Evolutionary conservation across 1,139 yeast species (phyloP).

Genomic region (Blastobotrys niveus): DNA sequence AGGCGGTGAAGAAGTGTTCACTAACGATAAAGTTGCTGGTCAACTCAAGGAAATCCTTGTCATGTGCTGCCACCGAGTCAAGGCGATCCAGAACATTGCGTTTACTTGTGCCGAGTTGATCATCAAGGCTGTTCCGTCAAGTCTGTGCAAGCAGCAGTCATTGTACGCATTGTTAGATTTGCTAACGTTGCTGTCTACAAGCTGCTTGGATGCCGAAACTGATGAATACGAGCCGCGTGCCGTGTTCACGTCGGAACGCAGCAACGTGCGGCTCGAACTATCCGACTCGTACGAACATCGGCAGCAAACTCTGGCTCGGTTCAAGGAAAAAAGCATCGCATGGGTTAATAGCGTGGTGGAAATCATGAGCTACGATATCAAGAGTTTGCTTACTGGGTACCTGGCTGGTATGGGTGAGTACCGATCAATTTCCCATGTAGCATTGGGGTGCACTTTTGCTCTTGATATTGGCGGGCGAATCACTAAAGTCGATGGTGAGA

Average conservation of each 20-base stretch:
- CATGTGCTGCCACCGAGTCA: slow-evolving; percentile 72
- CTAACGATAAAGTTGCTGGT: slow-evolving; percentile 54
- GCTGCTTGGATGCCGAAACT: slow-evolving; percentile 80
- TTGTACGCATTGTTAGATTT: slow-evolving; percentile 77
- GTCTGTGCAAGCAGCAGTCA: slow-evolving; percentile 68
- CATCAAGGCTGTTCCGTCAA: slow-evolving; percentile 66
- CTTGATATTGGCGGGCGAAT: slow-evolving; percentile 78
- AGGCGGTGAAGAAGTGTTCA: slow-evolving; percentile 44
- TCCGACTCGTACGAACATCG: slow-evolving; percentile 83
- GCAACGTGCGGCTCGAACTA: slow-evolving; percentile 55
- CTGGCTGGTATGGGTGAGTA: slow-evolving; percentile 44
- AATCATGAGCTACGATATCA: slow-evolving; percentile 64
- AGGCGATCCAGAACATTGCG: slow-evolving; percentile 73
- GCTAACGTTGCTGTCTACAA: slow-evolving; percentile 67
- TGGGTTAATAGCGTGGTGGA: slow-evolving; percentile 60
- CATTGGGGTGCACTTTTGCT: slow-evolving; percentile 84
- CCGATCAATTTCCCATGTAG: slow-evolving; percentile 39
- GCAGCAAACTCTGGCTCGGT: slow-evolving; percentile 53
- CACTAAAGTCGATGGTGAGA: slow-evolving; percentile 49
- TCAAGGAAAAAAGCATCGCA: slow-evolving; percentile 52
- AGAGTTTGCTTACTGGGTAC: slow-evolving; percentile 71
- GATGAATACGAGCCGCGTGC: slow-evolving; percentile 81
- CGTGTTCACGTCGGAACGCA: slow-evolving; percentile 51
- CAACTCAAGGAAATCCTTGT: slow-evolving; percentile 67
- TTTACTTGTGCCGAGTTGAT: slow-evolving; percentile 70